Evolutionary conservation across 345 rosid species (phyloP).

Genomic region (Boechera retrofracta): DNA sequence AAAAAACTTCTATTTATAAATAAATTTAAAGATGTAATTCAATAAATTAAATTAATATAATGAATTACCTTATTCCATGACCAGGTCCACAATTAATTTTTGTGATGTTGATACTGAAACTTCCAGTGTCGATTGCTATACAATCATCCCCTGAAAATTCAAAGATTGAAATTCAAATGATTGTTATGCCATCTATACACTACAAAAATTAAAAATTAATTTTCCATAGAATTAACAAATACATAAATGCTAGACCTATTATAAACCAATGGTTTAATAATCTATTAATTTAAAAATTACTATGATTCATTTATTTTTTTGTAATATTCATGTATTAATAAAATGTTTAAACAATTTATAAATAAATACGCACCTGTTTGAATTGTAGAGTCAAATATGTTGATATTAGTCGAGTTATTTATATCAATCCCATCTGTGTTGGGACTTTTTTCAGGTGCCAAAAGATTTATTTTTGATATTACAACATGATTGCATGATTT

Average conservation of each 20-base stretch:
- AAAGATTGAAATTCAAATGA: neutral
- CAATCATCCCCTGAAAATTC: slow-evolving; percentile 37
- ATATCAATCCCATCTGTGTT: slow-evolving; percentile 39
- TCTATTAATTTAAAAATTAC: neutral
- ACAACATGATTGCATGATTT: neutral
- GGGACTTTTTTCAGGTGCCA: slow-evolving; percentile 22
- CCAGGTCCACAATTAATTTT: slow-evolving; percentile 38
- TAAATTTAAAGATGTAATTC: neutral
- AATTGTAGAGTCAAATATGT: slow-evolving; percentile 19
- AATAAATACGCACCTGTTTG: neutral
- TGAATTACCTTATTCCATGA: slow-evolving; percentile 43
- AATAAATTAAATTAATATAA: neutral
- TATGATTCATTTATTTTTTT: neutral
- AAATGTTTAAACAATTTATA: neutral
- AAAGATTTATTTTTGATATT: slow-evolving; percentile 25
- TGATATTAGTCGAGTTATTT: neutral
- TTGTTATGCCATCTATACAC: neutral
- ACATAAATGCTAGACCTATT: neutral
- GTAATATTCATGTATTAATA: neutral
- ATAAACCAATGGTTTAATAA: neutral
- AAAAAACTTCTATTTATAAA: neutral
- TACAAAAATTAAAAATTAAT: neutral
- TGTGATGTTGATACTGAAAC: slow-evolving; percentile 29
- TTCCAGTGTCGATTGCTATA: slow-evolving; percentile 32
- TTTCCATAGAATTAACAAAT: neutral